A percentile compares a stretch with the other conserved stretches of the same genome.
Conservation (phyloP, 768 basidiomycete genomes). For the Multifurca ochricompacta region DNA sequence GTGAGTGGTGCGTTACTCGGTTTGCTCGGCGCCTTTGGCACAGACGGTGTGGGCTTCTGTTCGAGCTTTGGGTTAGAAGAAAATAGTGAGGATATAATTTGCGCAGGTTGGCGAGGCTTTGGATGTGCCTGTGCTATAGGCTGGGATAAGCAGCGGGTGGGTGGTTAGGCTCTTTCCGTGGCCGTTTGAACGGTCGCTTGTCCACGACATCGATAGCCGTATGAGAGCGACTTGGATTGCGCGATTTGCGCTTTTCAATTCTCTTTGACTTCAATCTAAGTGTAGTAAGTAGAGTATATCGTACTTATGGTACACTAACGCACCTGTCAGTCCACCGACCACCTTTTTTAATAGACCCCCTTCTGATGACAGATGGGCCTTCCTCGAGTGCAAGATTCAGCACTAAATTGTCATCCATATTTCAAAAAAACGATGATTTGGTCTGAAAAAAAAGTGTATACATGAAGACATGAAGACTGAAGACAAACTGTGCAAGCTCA, state of each 20-base stretch:
- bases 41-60: slow-evolving; percentile 27
- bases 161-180: slow-evolving; percentile 4
- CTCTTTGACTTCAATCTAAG: slow-evolving; percentile 20
- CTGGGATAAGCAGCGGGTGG: not conserved
- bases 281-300: not conserved
- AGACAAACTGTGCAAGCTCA: too few relatives aligned
- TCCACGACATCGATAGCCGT: not conserved
- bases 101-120: slow-evolving; percentile 10
- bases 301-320: not conserved
- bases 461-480: too few relatives aligned
- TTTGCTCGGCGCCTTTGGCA: slow-evolving; percentile 27
- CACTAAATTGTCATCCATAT: slow-evolving; percentile 17
- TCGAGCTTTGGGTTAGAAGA: slow-evolving; percentile 71
- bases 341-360: slow-evolving; percentile 7
- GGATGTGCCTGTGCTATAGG: not conserved
- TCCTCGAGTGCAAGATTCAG: slow-evolving; percentile 19
- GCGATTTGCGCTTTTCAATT: slow-evolving; percentile 16
- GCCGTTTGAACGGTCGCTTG: slow-evolving; percentile 12
- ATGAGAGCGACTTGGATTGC: not conserved
- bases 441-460: too few relatives aligned
- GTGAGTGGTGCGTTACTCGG: slow-evolving; percentile 82
- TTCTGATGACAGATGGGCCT: not conserved
- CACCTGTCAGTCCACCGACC: slow-evolving; percentile 22
- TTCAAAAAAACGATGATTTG: not conserved
- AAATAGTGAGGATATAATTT: slow-evolving; percentile 53